Base-by-base conservation (phyloP, 306 rosid genomes). In the Fagus sylvatica region DNA sequence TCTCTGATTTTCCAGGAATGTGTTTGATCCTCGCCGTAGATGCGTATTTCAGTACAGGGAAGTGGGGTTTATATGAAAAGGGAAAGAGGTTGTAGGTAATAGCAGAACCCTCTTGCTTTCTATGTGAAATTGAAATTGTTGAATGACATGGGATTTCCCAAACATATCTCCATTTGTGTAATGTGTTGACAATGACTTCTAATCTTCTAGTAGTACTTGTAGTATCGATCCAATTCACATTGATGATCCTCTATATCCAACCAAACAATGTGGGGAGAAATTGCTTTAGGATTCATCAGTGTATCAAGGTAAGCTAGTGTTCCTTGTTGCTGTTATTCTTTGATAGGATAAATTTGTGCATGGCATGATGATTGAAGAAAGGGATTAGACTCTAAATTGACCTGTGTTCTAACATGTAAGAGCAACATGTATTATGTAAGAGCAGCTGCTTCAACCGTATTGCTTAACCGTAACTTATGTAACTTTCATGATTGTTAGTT, bases 201-300 rank as follows among this genome's bases (percentile, higher is more conserved):
- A n/a, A n/a, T n/a, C n/a, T n/a, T n/a, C n/a, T n/a, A n/a, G n/a
- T n/a, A n/a, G n/a, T n/a, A 28, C 54, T 79, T 80, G 88, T 81
- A 94, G 98, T 83, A 94, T 94, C 53, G 98, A 94, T 89, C 98
- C 98, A 69, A 87, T 94, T 76, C 98, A 94, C 81, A 86, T 94
- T 28, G 98, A 92, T 82, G 98, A 94, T 84, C 98, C 98, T 66
- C 95, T 94, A 80, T 94, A 80, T 42, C 95, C 97, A 62, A 87
- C n/a, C 87, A 74, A 92, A 94, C 83, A 94, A 94, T 67, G 98
- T 94, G 69, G 98, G 98, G 76, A 86, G 97, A 83, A 94, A 94
- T 90, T 94, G 98, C 88, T 94, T 94, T 79, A 87, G 98, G 41
- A 92, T 94, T 81, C 98, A 94, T 84, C 98, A 94, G 71, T 94